Conservation (phyloP, 192 early-diverging fungal species). For the Polychytrium aggregatum region DNA sequence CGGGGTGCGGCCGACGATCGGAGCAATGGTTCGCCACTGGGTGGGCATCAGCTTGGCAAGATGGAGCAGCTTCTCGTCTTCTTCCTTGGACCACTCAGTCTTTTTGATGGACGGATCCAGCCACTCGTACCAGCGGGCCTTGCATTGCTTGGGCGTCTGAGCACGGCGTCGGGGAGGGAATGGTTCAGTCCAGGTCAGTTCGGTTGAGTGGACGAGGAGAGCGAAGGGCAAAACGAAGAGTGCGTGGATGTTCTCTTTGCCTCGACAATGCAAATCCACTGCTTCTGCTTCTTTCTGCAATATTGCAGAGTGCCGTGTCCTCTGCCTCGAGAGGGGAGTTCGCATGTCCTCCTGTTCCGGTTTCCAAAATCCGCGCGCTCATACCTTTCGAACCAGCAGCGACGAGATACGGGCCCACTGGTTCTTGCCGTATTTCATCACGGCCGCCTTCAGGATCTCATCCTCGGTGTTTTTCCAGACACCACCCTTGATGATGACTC, state of each 20-base stretch:
- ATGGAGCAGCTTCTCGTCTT: slow-evolving; percentile 95
- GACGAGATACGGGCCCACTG: slow-evolving; percentile 98
- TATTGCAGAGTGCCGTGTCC: too few relatives aligned
- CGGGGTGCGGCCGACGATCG: slow-evolving; percentile 92
- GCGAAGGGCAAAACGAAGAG: too few relatives aligned
- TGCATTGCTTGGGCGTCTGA: slow-evolving; percentile 97
- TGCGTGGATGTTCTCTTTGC: too few relatives aligned
- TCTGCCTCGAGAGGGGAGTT: too few relatives aligned
- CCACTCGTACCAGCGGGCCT: slow-evolving; percentile 99
- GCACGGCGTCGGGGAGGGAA: too few relatives aligned
- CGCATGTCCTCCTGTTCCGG: too few relatives aligned
- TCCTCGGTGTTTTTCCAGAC: slow-evolving; percentile 99
- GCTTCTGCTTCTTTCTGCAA: too few relatives aligned
- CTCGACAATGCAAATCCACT: too few relatives aligned
- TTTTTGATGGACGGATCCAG: slow-evolving; percentile 98
- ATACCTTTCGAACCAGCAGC: slow-evolving; percentile 84
- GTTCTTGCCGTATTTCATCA: slow-evolving; percentile 98
- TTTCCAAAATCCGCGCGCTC: too few relatives aligned
- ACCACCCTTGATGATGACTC: slow-evolving; percentile 69
- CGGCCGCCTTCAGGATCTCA: slow-evolving; percentile 90
- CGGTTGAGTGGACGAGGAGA: too few relatives aligned
- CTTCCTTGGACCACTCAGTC: slow-evolving; percentile 98
- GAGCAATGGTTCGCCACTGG: slow-evolving; percentile 98
- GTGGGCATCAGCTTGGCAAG: slow-evolving; percentile 98
- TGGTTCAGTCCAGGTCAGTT: too few relatives aligned